Evolutionary conservation across 768 basidiomycete species (phyloP).

Genomic region (Tricholoma furcatifolium): DNA sequence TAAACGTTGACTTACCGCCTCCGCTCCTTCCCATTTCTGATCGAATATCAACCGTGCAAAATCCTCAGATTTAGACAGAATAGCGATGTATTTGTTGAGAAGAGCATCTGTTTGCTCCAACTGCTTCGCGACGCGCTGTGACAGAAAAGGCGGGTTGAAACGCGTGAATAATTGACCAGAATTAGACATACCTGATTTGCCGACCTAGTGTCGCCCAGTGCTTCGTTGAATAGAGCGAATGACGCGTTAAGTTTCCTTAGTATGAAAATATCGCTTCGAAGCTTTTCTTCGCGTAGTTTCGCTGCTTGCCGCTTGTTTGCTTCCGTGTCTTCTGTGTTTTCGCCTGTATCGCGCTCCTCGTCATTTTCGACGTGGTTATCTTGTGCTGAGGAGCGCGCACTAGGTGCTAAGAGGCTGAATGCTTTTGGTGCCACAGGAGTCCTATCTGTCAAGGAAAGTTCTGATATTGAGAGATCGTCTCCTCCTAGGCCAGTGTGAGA

Average conservation of each 20-base stretch:
- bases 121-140: constrained; percentile 65
- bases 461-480: constrained; percentile 35
- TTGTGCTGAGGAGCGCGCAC: constrained; percentile 9
- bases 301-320: constrained; percentile 15
- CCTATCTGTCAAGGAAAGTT: constrained; percentile 32
- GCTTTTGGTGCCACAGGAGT: constrained; percentile 14
- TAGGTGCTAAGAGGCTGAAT: constrained; percentile 17
- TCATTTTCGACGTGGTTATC: not conserved
- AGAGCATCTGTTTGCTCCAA: constrained; percentile 71
- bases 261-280: constrained; percentile 72
- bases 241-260: constrained; percentile 71
- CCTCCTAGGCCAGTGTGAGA: constrained; percentile 27
- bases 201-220: constrained; percentile 58
- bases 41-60: constrained; percentile 71
- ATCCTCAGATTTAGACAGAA: constrained; percentile 69
- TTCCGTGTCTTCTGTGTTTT: constrained; percentile 16
- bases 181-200: constrained; percentile 62
- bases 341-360: constrained; percentile 7
- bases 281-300: constrained; percentile 58
- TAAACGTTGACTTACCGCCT: constrained; percentile 47
- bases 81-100: constrained; percentile 70
- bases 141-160: constrained; percentile 2
- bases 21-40: constrained; percentile 73
- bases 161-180: not conserved
- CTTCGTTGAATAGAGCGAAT: constrained; percentile 67